Evolutionary conservation across 257 asterid genomes (phyloP), one percentile per base, ranked within the genome.

Genomic region (Solanum virginianum): DNA sequence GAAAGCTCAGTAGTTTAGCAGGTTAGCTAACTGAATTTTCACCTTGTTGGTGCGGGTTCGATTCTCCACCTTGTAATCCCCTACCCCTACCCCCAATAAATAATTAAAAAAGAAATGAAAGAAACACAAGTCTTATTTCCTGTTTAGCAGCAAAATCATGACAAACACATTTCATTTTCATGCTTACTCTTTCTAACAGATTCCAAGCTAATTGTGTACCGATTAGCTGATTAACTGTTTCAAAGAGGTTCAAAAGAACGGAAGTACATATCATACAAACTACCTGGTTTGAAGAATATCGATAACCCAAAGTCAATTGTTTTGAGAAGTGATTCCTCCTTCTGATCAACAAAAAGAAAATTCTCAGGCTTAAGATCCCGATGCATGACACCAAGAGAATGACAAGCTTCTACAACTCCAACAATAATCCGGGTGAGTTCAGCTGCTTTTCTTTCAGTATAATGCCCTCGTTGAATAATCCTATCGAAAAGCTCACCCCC

Each of bases 301-400:
- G 99, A 95, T 86, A 95, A 88, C 57, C 99, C 99, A 84, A 95
- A 95, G 86, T 95, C 99, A 65, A 95, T 95, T 39, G 99, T 94
- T 87, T 95, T 95, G 56, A 95, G 95, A 88, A 94, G 94, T 1
- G 99, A 94, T 20, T 95, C 99, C 89, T 95, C 99, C 88, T 91
- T 92, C 84, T 94, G 92, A 88, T 94, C 93, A 56, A 94, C 93
- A 74, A 95, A 91, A 56, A 94, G 98, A 88, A 95, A 95, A 89
- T 95, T 95, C 92, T 95, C 99, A 0, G 99, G 99, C 91, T 95
- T 95, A 86, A 95, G 96, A 56, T 95, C 98, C 14, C 98, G 95
- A 89, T 95, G 98, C 98, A 95, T 95, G 54, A 95, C 99, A 24
- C 99, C 92, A 86, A 95, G 89, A 17, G 99, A 95, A 89, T 95